Evolutionary conservation across 441 rosid species (phyloP).

Genomic region (Capsella rubella): DNA sequence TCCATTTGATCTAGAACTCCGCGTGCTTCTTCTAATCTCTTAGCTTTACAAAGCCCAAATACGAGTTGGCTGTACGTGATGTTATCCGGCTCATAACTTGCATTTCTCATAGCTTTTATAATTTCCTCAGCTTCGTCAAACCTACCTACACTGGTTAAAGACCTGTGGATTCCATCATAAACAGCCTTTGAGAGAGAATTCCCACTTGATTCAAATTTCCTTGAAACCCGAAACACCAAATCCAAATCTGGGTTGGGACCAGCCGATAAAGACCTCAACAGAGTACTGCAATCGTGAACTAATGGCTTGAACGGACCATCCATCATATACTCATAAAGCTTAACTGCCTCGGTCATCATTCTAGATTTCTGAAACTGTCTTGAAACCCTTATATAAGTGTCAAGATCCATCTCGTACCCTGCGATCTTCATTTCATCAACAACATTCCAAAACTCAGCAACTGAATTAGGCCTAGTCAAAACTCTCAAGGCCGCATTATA

Average conservation of each 20-base stretch:
- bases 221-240: conserved; percentile 70
- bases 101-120: conserved; percentile 63
- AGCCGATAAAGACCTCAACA: conserved; percentile 62
- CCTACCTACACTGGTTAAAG: conserved; percentile 64
- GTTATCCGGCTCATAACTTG: conserved; percentile 83
- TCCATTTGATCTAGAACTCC: conserved; percentile 74
- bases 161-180: conserved; percentile 85
- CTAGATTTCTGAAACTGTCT: conserved; percentile 78
- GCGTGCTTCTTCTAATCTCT: conserved; percentile 77
- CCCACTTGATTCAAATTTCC: conserved; percentile 67
- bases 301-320: conserved; percentile 85
- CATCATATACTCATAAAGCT: conserved; percentile 89
- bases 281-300: conserved; percentile 65
- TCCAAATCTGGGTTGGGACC: conserved; percentile 58
- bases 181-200: conserved; percentile 66
- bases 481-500: conserved; percentile 69
- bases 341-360: conserved; percentile 75
- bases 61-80: conserved; percentile 84
- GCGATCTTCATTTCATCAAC: conserved; percentile 69
- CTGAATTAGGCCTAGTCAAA: conserved; percentile 67
- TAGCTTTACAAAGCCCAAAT: conserved; percentile 87
- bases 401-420: conserved; percentile 73
- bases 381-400: conserved; percentile 74
- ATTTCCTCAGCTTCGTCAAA: conserved; percentile 77
- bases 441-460: conserved; percentile 70